These are phyloP conservation scores for Dictyostelium firmibasis DNA, from an alignment of 78 protist species.

Conservation along the genomic window DNA sequence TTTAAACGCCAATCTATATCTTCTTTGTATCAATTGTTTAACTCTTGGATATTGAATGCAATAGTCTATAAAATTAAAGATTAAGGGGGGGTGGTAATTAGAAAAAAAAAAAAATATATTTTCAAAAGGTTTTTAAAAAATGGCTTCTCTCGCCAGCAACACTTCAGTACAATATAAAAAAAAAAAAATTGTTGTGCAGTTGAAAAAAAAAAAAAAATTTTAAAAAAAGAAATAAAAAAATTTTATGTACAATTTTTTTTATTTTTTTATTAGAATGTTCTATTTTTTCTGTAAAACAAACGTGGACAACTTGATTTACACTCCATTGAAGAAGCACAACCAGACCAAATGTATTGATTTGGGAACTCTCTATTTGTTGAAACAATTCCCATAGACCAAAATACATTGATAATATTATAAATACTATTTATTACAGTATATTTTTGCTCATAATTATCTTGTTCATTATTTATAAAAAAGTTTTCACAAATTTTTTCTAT, in stretches of 20 bases:
- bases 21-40: too few relatives aligned
- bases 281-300: not conserved
- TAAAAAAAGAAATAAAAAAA: not conserved
- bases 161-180: too few relatives aligned
- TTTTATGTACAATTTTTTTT: not conserved
- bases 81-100: too few relatives aligned
- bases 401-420: not conserved
- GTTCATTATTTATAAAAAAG: not conserved
- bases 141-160: too few relatives aligned
- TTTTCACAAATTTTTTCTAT: not conserved
- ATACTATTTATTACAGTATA: not conserved
- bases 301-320: conserved; percentile 1
- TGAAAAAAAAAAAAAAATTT: too few relatives aligned
- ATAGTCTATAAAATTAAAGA: too few relatives aligned
- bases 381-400: not conserved
- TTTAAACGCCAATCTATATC: too few relatives aligned
- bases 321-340: not conserved
- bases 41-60: too few relatives aligned
- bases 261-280: not conserved
- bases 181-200: too few relatives aligned
- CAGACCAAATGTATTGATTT: not conserved
- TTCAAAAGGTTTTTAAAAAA: too few relatives aligned
- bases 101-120: too few relatives aligned
- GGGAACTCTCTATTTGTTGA: not conserved
- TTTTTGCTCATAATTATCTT: not conserved